Conservation (phyloP, 2,329 filamentous ascomycete species). For the Emergomyces orientalis region DNA sequence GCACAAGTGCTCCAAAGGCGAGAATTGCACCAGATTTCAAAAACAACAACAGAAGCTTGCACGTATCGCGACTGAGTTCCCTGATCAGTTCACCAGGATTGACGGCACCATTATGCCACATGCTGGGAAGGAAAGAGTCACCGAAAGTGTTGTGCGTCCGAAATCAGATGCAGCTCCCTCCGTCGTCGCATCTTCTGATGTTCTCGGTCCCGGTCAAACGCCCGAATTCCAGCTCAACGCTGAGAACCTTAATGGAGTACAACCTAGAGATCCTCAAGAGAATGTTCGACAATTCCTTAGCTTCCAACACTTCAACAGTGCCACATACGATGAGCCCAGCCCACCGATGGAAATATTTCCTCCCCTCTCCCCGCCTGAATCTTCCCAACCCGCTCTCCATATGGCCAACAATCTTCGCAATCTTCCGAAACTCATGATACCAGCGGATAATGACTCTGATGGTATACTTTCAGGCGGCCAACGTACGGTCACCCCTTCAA, state of each 20-base stretch:
- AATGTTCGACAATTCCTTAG: conserved; percentile 85
- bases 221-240: conserved; percentile 62
- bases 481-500: conserved; percentile 26
- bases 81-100: conserved; percentile 51
- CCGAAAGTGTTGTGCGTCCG: conserved; percentile 51
- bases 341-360: conserved; percentile 45
- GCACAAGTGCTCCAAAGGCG: conserved; percentile 76
- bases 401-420: conserved; percentile 44
- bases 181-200: conserved; percentile 81
- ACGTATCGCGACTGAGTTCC: conserved; percentile 65
- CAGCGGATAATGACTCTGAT: conserved; percentile 29
- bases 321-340: conserved; percentile 49
- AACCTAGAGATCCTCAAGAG: conserved; percentile 74
- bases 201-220: conserved; percentile 61
- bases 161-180: conserved; percentile 70
- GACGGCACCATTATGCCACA: conserved; percentile 53
- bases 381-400: conserved; percentile 31
- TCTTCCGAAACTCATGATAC: conserved; percentile 51
- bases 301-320: conserved; percentile 56
- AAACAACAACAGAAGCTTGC: conserved; percentile 70
- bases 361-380: conserved; percentile 21
- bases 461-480: conserved; percentile 20
- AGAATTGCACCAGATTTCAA: conserved; percentile 72
- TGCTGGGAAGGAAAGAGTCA: conserved; percentile 65
- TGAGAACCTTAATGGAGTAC: conserved; percentile 58